Evolutionary conservation across 1,284 basidiomycete species (phyloP).

Genomic region (Papiliotrema laurentii): DNA sequence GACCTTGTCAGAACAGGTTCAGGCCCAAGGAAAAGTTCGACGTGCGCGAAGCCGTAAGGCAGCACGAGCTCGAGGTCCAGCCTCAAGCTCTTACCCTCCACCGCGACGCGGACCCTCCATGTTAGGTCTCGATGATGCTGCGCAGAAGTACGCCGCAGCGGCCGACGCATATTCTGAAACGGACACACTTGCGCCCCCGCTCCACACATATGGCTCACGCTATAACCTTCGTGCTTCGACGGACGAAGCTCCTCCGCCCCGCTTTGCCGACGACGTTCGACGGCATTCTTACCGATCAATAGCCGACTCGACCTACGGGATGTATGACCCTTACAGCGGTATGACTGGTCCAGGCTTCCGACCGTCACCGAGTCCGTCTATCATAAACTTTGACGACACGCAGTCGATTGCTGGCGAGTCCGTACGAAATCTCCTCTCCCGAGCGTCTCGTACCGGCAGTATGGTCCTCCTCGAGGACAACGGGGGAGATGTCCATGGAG

Average conservation of each 20-base stretch:
- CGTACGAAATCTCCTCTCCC: conserved; percentile 16
- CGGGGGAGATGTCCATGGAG: conserved; percentile 7
- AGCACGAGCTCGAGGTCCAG: conserved; percentile 12
- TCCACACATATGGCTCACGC: not conserved
- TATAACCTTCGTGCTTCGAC: not conserved
- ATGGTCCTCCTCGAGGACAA: conserved; percentile 41
- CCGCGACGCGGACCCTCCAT: not conserved
- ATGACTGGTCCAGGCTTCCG: conserved; percentile 2
- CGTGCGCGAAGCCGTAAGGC: conserved; percentile 55
- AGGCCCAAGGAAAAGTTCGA: conserved; percentile 64
- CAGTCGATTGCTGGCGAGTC: conserved; percentile 28
- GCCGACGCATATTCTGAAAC: conserved; percentile 3
- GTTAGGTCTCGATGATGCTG: conserved; percentile 2
- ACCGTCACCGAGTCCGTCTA: conserved; percentile 5
- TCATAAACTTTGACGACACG: conserved; percentile 31
- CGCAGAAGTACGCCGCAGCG: conserved; percentile 8
- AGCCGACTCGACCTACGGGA: conserved; percentile 26
- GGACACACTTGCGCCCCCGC: not conserved
- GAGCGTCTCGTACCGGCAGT: conserved; percentile 29
- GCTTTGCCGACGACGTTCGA: not conserved
- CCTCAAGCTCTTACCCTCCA: not conserved
- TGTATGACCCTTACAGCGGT: conserved; percentile 31
- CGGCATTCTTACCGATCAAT: conserved; percentile 26
- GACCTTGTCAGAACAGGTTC: conserved; percentile 58
- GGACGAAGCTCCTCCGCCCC: not conserved